phyloP scores from a whole-genome alignment of 108 stramenopile species.

The Epithemia pelagica region DNA sequence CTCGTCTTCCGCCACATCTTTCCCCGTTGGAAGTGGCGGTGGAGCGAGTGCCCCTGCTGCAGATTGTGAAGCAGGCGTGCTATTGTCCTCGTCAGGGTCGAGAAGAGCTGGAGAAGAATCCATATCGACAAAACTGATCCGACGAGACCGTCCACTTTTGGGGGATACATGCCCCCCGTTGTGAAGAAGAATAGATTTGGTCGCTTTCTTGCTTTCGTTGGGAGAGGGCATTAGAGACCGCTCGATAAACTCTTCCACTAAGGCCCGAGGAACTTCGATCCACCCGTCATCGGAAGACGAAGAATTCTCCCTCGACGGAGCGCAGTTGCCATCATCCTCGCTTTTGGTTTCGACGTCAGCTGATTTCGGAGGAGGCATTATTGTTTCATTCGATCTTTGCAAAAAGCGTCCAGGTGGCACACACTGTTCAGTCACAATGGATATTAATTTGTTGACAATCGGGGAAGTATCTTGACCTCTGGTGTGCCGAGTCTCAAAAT shows the following conservation, averaged over 20 bases:
- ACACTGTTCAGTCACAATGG: slow-evolving; percentile 2
- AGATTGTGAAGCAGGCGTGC: background rate
- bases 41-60: background rate
- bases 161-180: no score
- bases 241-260: background rate
- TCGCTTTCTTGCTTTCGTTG: no score
- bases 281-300: no score
- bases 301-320: background rate
- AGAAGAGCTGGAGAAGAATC: background rate
- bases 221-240: background rate
- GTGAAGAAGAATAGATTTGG: no score
- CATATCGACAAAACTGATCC: background rate
- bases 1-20: slow-evolving; percentile 2
- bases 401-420: slow-evolving; percentile 1
- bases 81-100: background rate
- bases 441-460: slow-evolving; percentile 2
- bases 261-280: background rate
- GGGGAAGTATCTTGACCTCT: background rate
- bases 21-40: background rate
- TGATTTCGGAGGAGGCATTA: background rate
- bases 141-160: background rate
- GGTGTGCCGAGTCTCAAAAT: background rate
- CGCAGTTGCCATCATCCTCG: background rate
- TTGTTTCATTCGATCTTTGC: background rate
- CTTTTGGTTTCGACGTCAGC: background rate